Conservation (phyloP, 371 early-diverging fungal genomes). For the Mucor circinelloides region DNA sequence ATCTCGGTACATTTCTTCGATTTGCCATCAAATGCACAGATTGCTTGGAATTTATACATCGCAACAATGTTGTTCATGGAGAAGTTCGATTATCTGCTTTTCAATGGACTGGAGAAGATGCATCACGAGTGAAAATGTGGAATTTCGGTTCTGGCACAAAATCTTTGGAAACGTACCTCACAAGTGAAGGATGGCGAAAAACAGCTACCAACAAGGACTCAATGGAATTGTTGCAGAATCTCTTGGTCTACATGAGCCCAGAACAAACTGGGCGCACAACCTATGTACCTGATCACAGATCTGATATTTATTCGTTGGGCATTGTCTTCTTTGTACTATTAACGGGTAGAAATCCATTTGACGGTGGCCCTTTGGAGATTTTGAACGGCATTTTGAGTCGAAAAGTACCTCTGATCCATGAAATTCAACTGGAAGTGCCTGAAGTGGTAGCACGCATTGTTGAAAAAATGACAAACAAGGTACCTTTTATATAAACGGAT, state of each 20-base stretch:
- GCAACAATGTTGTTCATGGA: constrained; percentile 45
- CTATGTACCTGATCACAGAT: constrained; percentile 58
- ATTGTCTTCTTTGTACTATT: constrained; percentile 55
- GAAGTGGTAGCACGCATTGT: constrained; percentile 48
- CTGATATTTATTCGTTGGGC: constrained; percentile 60
- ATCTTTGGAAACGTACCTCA: constrained; percentile 38
- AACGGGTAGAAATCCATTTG: constrained; percentile 54
- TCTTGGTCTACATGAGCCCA: constrained; percentile 45
- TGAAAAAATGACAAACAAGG: constrained; percentile 63
- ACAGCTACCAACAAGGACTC: constrained; percentile 39
- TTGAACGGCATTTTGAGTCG: constrained; percentile 54
- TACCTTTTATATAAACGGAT: constrained; percentile 1
- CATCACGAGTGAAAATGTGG: constrained; percentile 38
- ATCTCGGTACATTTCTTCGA: constrained; percentile 45
- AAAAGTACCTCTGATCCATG: constrained; percentile 46
- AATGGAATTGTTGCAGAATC: constrained; percentile 24
- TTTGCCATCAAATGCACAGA: constrained; percentile 50
- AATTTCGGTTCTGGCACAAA: constrained; percentile 42
- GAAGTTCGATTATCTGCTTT: constrained; percentile 43
- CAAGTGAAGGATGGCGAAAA: constrained; percentile 51
- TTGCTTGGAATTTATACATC: constrained; percentile 47
- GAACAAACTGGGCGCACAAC: constrained; percentile 64
- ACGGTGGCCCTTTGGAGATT: constrained; percentile 57
- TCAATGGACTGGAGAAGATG: constrained; percentile 43
- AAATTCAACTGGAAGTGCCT: constrained; percentile 55